Conservation (phyloP, 2,329 filamentous ascomycete species). For the Botrytis deweyae region DNA sequence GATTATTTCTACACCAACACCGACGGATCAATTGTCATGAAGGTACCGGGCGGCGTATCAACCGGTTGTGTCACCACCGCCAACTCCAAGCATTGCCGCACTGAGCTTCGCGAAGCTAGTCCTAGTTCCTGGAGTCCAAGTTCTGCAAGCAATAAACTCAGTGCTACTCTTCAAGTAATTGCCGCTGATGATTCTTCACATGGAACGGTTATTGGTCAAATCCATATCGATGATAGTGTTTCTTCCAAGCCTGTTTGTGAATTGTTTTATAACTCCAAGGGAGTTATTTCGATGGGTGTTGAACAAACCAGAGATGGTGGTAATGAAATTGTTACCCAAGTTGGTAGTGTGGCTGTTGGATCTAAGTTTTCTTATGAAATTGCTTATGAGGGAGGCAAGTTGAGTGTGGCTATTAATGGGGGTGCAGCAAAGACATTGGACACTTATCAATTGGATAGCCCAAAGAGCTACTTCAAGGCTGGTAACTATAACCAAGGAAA, state of each 20-base stretch:
- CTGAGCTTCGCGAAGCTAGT: slow-evolving; percentile 43
- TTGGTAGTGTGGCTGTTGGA: slow-evolving; percentile 40
- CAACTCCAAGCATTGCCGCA: slow-evolving; percentile 46
- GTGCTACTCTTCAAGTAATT: slow-evolving; percentile 37
- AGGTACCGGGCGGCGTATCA: slow-evolving; percentile 41
- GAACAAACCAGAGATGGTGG: slow-evolving; percentile 40
- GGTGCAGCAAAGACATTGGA: slow-evolving; percentile 31
- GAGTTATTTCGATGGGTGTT: slow-evolving; percentile 43
- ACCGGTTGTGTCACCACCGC: slow-evolving; percentile 43
- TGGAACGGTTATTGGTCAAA: slow-evolving; percentile 44
- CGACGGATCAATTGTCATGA: slow-evolving; percentile 43
- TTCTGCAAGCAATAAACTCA: slow-evolving; percentile 40
- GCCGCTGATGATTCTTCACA: slow-evolving; percentile 40
- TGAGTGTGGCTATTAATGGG: slow-evolving; percentile 41
- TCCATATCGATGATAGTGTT: slow-evolving; percentile 42
- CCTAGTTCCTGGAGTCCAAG: slow-evolving; percentile 41
- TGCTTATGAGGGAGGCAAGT: slow-evolving; percentile 40
- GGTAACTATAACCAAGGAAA: slow-evolving; percentile 43
- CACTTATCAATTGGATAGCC: slow-evolving; percentile 37
- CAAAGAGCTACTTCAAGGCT: slow-evolving; percentile 43
- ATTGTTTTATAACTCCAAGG: slow-evolving; percentile 42
- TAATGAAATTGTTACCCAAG: slow-evolving; percentile 36
- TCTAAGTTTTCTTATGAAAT: slow-evolving; percentile 43
- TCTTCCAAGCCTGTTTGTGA: slow-evolving; percentile 45
- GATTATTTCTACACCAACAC: slow-evolving; percentile 42